These are phyloP conservation scores for Acanthamoeba triangularis DNA, from an alignment of 208 protist species.

Conservation along the genomic window DNA sequence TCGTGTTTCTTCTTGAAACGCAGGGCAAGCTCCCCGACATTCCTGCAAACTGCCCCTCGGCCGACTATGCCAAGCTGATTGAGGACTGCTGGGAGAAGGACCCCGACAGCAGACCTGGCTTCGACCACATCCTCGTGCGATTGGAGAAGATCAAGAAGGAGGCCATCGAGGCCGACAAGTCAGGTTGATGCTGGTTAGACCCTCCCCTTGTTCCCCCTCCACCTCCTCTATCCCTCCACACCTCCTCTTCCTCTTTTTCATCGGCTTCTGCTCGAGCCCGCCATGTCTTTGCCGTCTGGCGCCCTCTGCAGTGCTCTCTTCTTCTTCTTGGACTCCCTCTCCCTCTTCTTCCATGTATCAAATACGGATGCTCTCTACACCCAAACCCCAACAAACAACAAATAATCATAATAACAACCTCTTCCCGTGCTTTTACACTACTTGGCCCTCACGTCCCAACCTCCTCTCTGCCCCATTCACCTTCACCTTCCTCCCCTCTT, in stretches of 20 bases:
- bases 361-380: neutral
- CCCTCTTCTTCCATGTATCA: neutral
- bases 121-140: slow-evolving; percentile 61
- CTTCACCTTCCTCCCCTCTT: neutral
- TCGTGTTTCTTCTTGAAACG: neutral
- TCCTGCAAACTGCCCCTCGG: slow-evolving; percentile 24
- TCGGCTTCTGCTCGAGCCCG: neutral
- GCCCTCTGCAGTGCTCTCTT: no score
- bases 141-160: slow-evolving; percentile 70
- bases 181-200: neutral
- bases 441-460: no score
- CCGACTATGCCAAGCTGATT: slow-evolving; percentile 70
- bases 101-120: slow-evolving; percentile 37
- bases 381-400: neutral
- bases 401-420: neutral
- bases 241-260: neutral
- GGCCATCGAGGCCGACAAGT: slow-evolving; percentile 52
- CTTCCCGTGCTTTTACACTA: neutral
- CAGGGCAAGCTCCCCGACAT: slow-evolving; percentile 67
- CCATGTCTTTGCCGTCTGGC: no score
- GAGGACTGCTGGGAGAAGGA: slow-evolving; percentile 76
- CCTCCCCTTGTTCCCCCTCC: no score
- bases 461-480: no score
- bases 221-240: neutral
- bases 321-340: neutral